Percentiles rank a stretch among this genome's conserved stretches.
phyloP scores from a whole-genome alignment of 2,329 filamentous ascomycete species.

The Fusarium sp. region DNA sequence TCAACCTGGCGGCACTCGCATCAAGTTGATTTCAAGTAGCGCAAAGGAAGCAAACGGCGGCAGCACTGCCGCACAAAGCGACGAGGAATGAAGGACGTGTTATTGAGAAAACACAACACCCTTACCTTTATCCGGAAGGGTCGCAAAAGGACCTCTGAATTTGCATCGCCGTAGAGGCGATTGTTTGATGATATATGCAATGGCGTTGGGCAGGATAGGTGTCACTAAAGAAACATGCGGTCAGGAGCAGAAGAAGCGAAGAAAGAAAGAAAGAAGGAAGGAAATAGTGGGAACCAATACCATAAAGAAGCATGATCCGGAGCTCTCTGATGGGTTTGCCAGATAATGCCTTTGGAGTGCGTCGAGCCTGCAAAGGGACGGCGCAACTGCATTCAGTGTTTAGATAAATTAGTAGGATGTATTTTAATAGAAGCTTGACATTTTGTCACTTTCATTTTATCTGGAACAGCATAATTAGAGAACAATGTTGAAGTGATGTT shows the following conservation, averaged over 20 bases:
- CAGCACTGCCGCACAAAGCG: conserved; percentile 60
- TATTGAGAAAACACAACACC: conserved; percentile 3
- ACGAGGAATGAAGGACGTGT: conserved; percentile 58
- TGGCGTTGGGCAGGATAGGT: conserved; percentile 46
- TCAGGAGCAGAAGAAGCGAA: conserved; percentile 41
- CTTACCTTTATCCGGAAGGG: conserved; percentile 7
- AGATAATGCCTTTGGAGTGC: conserved; percentile 18
- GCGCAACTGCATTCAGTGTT: conserved; percentile 42
- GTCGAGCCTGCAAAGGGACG: conserved; percentile 37
- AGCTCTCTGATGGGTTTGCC: conserved; percentile 22
- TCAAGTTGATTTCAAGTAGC: conserved; percentile 71
- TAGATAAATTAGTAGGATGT: conserved; percentile 52
- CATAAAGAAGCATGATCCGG: conserved; percentile 40
- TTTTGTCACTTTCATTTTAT: conserved; percentile 12
- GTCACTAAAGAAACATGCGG: conserved; percentile 42
- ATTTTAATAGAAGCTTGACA: conserved; percentile 56
- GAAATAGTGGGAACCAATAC: conserved; percentile 42
- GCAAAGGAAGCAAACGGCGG: conserved; percentile 53
- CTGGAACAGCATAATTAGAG: not conserved
- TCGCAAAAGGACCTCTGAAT: conserved; percentile 21
- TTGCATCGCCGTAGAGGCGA: conserved; percentile 31
- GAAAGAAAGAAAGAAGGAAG: conserved; percentile 33
- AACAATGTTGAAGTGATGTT: not conserved
- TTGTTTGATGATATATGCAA: conserved; percentile 49
- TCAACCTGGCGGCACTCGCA: conserved; percentile 70